A percentile compares a stretch with the other conserved stretches of the same genome.
Conservation (phyloP, 352 stramenopile genomes). For the Globisporangium iwayamae region DNA sequence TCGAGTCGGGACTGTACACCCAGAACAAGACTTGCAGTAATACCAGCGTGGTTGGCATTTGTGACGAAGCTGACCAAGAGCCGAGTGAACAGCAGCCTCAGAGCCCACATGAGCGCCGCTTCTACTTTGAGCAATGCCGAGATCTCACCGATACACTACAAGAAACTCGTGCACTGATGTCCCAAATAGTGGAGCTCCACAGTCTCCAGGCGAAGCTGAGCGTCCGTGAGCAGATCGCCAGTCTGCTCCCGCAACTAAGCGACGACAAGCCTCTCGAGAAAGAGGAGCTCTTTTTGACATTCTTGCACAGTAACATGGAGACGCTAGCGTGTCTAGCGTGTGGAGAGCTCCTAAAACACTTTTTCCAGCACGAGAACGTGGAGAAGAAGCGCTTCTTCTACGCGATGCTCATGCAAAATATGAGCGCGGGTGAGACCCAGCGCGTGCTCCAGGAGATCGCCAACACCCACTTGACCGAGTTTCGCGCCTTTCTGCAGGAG, state of each 20-base stretch:
- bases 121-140: slow-evolving; percentile 54
- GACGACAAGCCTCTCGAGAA: slow-evolving; percentile 27
- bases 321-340: slow-evolving; percentile 26
- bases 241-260: slow-evolving; percentile 28
- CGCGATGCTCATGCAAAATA: slow-evolving; percentile 31
- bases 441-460: slow-evolving; percentile 32
- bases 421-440: slow-evolving; percentile 17
- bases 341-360: slow-evolving; percentile 33
- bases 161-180: slow-evolving; percentile 9
- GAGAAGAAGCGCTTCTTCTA: slow-evolving; percentile 33
- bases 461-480: slow-evolving; percentile 22
- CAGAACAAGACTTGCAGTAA: not conserved
- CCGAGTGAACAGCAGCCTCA: not conserved
- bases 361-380: slow-evolving; percentile 20
- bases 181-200: not conserved
- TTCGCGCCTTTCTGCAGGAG: slow-evolving; percentile 44
- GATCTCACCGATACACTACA: slow-evolving; percentile 15
- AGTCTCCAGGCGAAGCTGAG: slow-evolving; percentile 1
- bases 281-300: slow-evolving; percentile 30
- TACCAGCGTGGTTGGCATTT: not conserved
- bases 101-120: slow-evolving; percentile 1
- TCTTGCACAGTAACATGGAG: slow-evolving; percentile 34
- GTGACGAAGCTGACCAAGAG: not conserved
- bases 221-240: slow-evolving; percentile 27
- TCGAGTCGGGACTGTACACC: slow-evolving; percentile 50